Evolutionary conservation across 345 rosid species (phyloP).

Genomic region (Acer yangbiense): DNA sequence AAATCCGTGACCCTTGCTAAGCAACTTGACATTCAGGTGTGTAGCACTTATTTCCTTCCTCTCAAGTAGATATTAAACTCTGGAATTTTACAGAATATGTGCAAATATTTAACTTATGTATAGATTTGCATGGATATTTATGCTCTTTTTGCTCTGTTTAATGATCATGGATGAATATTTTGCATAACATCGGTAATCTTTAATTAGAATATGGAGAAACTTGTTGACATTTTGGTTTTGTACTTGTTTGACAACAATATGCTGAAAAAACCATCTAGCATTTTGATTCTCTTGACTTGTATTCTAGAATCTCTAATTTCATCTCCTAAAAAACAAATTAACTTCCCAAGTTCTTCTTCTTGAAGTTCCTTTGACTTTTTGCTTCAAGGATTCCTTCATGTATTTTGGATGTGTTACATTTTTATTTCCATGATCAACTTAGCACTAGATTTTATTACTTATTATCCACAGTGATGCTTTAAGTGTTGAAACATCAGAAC

Average conservation of each 20-base stretch:
- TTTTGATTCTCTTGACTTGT: not conserved
- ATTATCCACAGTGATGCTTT: not conserved
- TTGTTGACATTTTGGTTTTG: not conserved
- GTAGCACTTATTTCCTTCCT: slow-evolving; percentile 17
- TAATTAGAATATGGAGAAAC: not conserved
- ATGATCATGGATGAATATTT: not conserved
- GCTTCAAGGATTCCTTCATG: not conserved
- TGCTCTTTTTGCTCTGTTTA: not conserved
- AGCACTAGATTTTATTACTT: not conserved
- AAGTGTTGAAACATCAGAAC: not conserved
- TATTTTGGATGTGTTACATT: not conserved
- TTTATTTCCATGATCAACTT: not conserved
- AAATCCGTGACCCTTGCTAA: slow-evolving; percentile 68
- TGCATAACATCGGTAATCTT: not conserved
- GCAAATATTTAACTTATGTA: not conserved
- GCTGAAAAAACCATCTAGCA: not conserved
- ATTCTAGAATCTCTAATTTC: not conserved
- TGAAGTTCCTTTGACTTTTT: not conserved
- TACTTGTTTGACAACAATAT: not conserved
- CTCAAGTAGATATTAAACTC: not conserved
- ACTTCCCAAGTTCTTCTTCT: not conserved
- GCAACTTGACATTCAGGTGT: slow-evolving; percentile 90
- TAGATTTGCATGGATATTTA: not conserved
- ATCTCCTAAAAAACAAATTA: not conserved
- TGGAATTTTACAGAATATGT: not conserved